Evolutionary conservation across 306 rosid genomes (phyloP), one percentile per base, ranked within the genome.

Genomic region (Vachellia collinsii): DNA sequence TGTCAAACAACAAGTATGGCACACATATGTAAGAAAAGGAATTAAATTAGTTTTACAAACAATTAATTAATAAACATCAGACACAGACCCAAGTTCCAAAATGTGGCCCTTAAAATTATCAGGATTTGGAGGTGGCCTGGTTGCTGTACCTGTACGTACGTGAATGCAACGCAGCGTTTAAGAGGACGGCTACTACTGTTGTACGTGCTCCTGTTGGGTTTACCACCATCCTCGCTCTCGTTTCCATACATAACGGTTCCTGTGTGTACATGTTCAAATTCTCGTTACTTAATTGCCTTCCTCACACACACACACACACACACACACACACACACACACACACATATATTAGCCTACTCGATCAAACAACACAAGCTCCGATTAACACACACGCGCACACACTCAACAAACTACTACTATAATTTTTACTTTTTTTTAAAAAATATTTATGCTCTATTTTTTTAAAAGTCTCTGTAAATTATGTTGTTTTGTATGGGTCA

Each of bases 51-150:
- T 48, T 0, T 94, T 94, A 70, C 81, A 78, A 20, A 92, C 38
- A 62, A 86, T 88, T 29, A 29, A 29, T 29, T 29, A 29, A 29
- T 2, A 29, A 34, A 85, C 78, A 77, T 91, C 91, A 0, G 86
- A 89, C 68, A 43, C 83, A 65, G 86, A 86, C 88, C 97, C 97
- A 61, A 78, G 88, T 83, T 94, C 91, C 13, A 87, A 59, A 62
- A 84, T 72, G 8, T 86, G 90, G 34, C 34, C 34, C 54, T 46
- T 46, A 3, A 46, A 43, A 50, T 50, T 16, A 50, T 50, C n/a
- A 50, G 56, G 56, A 50, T 92, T 38, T 85, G 84, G 6, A 92
- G 87, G 59, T 83, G 77, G 72, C 70, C 14, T 50, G 46, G 82
- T 81, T 37, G 34, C 34, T 29, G 34, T 29, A 29, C 34, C 34